These are phyloP conservation scores for Alternaria sp. DNA, from an alignment of 2,329 filamentous ascomycete species.

Conservation along the genomic window DNA sequence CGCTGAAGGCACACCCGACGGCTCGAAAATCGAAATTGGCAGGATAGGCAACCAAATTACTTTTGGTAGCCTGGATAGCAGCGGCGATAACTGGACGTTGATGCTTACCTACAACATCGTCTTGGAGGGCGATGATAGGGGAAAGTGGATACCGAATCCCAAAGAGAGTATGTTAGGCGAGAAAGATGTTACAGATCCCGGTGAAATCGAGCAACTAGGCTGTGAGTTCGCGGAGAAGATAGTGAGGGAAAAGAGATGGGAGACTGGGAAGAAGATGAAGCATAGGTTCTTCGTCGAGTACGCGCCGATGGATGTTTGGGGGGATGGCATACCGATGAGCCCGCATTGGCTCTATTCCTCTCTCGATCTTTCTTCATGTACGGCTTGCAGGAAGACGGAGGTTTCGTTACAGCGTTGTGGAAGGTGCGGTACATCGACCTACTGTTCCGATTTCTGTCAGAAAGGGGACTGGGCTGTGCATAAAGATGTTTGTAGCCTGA, in stretches of 20 bases:
- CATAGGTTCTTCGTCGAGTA: conserved; percentile 36
- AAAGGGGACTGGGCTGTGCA: conserved; percentile 35
- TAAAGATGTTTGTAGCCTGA: conserved; percentile 33
- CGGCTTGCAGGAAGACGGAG: conserved; percentile 17
- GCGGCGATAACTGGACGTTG: conserved; percentile 30
- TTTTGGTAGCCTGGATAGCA: conserved; percentile 30
- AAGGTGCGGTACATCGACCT: conserved; percentile 35
- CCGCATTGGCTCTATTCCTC: conserved; percentile 34
- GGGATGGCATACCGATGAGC: conserved; percentile 36
- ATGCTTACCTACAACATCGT: conserved; percentile 35
- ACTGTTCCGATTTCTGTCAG: conserved; percentile 32
- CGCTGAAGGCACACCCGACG: conserved; percentile 16
- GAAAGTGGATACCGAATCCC: conserved; percentile 30
- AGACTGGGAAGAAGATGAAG: conserved; percentile 26
- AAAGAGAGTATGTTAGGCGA: conserved; percentile 36
- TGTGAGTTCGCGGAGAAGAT: conserved; percentile 10
- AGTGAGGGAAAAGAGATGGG: conserved; percentile 23
- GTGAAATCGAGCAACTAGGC: conserved; percentile 23
- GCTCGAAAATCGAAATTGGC: conserved; percentile 32
- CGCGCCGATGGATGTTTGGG: conserved; percentile 39
- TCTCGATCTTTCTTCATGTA: conserved; percentile 25
- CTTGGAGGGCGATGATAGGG: conserved; percentile 6
- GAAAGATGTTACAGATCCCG: conserved; percentile 19
- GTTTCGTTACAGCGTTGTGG: conserved; percentile 30
- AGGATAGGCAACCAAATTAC: conserved; percentile 35